These are phyloP conservation scores for Oryza longistaminata DNA, from an alignment of 176 grass and related monocot species.

Conservation along the genomic window DNA sequence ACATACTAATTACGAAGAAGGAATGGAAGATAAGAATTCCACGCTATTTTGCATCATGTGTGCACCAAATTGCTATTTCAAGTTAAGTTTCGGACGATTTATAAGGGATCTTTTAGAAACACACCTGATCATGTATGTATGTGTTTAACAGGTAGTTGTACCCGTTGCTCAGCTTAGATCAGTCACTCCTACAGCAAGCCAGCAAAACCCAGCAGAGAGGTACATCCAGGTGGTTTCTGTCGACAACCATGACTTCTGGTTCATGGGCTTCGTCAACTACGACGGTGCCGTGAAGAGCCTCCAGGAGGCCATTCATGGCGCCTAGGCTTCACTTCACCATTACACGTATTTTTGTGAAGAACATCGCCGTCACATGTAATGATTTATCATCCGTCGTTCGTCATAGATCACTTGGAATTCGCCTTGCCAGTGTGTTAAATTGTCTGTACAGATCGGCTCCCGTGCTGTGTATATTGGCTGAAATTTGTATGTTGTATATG, in stretches of 20 bases:
- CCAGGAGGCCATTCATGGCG: constrained; percentile 35
- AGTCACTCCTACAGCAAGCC: constrained; percentile 43
- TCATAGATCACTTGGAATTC: neutral
- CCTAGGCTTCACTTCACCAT: constrained; percentile 6
- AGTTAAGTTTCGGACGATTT: neutral
- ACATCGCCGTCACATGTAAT: neutral
- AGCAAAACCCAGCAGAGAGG: constrained; percentile 55
- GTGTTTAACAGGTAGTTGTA: constrained; percentile 39
- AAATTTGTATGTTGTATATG: neutral
- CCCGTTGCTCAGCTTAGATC: constrained; percentile 44
- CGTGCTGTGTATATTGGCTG: constrained; percentile 10
- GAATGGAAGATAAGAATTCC: neutral
- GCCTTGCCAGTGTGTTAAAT: neutral
- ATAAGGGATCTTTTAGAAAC: too few species aligned
- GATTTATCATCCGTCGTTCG: neutral
- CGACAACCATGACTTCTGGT: constrained; percentile 63
- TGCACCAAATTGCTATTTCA: too few species aligned
- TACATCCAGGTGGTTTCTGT: constrained; percentile 46
- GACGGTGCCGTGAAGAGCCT: constrained; percentile 50
- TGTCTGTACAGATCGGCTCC: neutral
- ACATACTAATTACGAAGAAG: neutral
- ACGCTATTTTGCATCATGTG: neutral
- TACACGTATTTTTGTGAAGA: neutral
- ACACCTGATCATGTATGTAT: constrained; percentile 27
- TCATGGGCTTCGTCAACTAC: constrained; percentile 63